Conservation (phyloP, 257 asterid genomes). For the Capsicum rhomboideum region DNA sequence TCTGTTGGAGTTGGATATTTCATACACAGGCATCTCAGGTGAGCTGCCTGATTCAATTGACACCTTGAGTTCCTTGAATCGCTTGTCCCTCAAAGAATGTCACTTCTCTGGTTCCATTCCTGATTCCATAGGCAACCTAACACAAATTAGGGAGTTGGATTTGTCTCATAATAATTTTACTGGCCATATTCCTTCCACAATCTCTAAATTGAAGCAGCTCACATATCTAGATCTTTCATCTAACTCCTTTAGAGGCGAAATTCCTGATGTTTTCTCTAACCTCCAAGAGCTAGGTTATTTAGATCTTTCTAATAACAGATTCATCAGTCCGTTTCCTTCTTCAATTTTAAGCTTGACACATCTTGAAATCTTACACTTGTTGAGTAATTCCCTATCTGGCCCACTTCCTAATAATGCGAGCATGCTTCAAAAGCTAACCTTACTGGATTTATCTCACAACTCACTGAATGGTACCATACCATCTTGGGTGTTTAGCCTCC, state of each 20-base stretch:
- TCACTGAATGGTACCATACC: not conserved
- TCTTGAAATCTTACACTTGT: not conserved
- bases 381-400: not conserved
- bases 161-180: too few species aligned
- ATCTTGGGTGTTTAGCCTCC: not conserved
- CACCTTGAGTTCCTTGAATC: not conserved
- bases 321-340: not conserved
- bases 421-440: not conserved
- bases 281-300: not conserved
- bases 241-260: not conserved
- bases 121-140: not conserved
- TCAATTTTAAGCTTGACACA: not conserved
- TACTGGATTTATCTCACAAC: not conserved
- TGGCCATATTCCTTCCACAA: too few species aligned
- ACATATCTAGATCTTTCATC: not conserved
- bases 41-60: not conserved
- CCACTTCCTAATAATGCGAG: not conserved
- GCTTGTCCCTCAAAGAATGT: fast-evolving
- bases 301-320: not conserved
- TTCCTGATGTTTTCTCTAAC: not conserved
- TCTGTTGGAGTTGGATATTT: not conserved
- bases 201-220: too few species aligned
- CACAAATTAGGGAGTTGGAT: too few species aligned
- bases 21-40: not conserved
- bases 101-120: not conserved